phyloP scores from a whole-genome alignment of 1,139 yeast genomes.

The Geotrichum australiense region DNA sequence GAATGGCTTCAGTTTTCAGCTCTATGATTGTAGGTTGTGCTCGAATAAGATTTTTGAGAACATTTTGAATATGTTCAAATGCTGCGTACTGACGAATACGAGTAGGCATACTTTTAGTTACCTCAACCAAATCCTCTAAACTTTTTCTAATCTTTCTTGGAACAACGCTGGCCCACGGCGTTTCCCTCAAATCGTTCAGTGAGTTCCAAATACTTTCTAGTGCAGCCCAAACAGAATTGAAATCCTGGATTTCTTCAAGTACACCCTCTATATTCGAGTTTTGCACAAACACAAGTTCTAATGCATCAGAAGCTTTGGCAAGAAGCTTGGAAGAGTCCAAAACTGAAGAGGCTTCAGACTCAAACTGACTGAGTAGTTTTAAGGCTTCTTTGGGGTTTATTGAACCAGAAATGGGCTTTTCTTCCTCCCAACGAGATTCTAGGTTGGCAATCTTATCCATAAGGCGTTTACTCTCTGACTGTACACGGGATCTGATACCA shows the following conservation, averaged over 20 bases:
- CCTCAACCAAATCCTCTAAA: constrained; percentile 46
- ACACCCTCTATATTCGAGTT: constrained; percentile 34
- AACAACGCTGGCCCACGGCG: constrained; percentile 48
- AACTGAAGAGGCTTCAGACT: constrained; percentile 29
- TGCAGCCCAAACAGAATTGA: constrained; percentile 60
- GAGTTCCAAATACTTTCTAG: constrained; percentile 51
- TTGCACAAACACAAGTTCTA: constrained; percentile 38
- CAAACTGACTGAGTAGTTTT: constrained; percentile 40
- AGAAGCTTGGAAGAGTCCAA: constrained; percentile 31
- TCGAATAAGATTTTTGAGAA: constrained; percentile 40
- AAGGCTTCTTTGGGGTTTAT: constrained; percentile 49
- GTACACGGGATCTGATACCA: constrained; percentile 40
- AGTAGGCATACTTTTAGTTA: constrained; percentile 50
- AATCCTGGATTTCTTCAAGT: constrained; percentile 49
- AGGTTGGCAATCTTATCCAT: constrained; percentile 33
- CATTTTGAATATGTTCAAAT: constrained; percentile 50
- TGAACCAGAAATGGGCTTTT: constrained; percentile 45
- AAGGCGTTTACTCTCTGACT: constrained; percentile 39
- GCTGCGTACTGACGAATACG: constrained; percentile 64
- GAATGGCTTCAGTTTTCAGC: constrained; percentile 52
- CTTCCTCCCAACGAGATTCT: constrained; percentile 43
- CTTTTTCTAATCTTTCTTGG: constrained; percentile 43
- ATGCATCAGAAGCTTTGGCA: constrained; percentile 38
- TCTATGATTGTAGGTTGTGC: constrained; percentile 41
- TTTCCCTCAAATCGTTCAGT: constrained; percentile 40